phyloP scores from a whole-genome alignment of 108 stramenopile species.

The Cyclotella sp. region DNA sequence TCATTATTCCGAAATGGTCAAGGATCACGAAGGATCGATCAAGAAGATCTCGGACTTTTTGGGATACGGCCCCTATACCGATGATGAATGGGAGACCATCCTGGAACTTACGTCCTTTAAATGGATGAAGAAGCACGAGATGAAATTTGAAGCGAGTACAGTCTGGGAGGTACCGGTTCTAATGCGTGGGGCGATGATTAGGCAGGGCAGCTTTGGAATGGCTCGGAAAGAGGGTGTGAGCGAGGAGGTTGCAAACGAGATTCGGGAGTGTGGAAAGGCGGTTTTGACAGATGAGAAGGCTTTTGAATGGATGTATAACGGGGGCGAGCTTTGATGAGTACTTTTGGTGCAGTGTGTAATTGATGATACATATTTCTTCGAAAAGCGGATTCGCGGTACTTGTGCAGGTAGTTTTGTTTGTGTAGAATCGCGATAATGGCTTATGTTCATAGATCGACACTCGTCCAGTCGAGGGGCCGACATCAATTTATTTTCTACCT shows the following conservation, averaged over 20 bases:
- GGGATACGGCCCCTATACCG: conserved; percentile 9
- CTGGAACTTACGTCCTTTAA: conserved; percentile 16
- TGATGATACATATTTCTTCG: too few species aligned
- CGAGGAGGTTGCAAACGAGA: conserved; percentile 13
- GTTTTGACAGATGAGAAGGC: conserved; percentile 12
- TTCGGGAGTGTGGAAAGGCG: conserved; percentile 1
- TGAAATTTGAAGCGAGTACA: conserved; percentile 10
- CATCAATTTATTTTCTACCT: too few species aligned
- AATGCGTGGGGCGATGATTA: conserved; percentile 16
- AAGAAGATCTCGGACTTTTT: conserved; percentile 26
- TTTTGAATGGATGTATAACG: conserved; percentile 20
- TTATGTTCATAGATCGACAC: too few species aligned
- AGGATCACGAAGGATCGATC: conserved; percentile 30
- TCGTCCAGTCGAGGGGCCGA: too few species aligned
- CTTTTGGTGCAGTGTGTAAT: too few species aligned
- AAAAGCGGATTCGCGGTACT: too few species aligned
- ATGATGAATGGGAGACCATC: conserved; percentile 23
- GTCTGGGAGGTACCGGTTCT: neutral
- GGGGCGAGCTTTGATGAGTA: neutral
- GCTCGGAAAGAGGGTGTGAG: conserved; percentile 22
- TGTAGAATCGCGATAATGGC: too few species aligned
- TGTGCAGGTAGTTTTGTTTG: too few species aligned
- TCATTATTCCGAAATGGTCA: conserved; percentile 24
- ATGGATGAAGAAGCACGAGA: conserved; percentile 32
- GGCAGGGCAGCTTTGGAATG: conserved; percentile 5